phyloP scores from a whole-genome alignment of 148 eudicot genomes.

The Gaultheria prostrata region DNA sequence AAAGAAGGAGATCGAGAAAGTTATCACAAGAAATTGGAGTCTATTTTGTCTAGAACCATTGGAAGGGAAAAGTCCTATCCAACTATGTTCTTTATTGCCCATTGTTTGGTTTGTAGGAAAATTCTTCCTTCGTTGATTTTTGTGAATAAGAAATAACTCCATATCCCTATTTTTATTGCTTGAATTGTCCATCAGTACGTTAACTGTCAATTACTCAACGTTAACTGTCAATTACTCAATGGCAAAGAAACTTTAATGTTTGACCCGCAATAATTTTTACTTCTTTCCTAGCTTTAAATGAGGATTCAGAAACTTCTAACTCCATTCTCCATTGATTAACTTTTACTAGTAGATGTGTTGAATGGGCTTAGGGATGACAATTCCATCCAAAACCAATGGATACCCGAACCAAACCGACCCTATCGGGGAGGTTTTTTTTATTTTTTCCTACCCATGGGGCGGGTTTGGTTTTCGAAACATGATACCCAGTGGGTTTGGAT shows the following conservation, averaged over 20 bases:
- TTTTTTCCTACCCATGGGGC: too few relatives aligned
- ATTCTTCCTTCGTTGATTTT: background rate
- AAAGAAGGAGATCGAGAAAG: background rate
- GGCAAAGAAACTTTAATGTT: background rate
- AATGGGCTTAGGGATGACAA: too few relatives aligned
- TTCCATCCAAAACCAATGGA: too few relatives aligned
- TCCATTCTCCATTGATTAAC: too few relatives aligned
- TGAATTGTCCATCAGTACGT: background rate
- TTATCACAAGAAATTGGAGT: background rate
- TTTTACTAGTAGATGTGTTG: too few relatives aligned
- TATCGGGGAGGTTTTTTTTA: too few relatives aligned
- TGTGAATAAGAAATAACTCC: background rate
- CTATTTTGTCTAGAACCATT: background rate
- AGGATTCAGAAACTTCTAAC: too few relatives aligned
- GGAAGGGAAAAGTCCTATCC: background rate
- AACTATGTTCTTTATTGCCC: background rate
- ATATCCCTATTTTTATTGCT: background rate
- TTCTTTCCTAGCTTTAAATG: background rate
- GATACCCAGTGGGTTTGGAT: too few relatives aligned
- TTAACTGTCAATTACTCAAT: conserved; percentile 3
- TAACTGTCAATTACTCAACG: background rate
- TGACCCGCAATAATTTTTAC: background rate
- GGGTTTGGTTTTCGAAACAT: too few relatives aligned
- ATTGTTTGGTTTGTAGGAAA: background rate
- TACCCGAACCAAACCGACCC: too few relatives aligned